These are phyloP conservation scores for Cyclotella sp. DNA, from an alignment of 108 stramenopile genomes.

Conservation along the genomic window DNA sequence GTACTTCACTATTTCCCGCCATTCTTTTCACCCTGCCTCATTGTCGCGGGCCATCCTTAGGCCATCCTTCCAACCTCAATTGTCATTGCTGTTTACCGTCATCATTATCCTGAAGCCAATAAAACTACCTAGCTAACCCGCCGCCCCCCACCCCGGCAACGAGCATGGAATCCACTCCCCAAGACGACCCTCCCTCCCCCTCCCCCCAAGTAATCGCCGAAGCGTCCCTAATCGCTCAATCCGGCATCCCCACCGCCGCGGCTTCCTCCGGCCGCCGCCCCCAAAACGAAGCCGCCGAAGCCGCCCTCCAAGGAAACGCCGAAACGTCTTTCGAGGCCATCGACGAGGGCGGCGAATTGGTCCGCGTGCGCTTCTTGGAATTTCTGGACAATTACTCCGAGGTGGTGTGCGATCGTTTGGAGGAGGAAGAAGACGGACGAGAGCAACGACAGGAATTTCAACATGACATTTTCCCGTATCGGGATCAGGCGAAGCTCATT, in stretches of 20 bases:
- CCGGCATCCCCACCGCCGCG: constrained; percentile 27
- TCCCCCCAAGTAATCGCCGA: constrained; percentile 14
- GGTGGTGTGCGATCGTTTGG: constrained; percentile 22
- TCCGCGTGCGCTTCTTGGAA: constrained; percentile 70
- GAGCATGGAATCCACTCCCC: constrained; percentile 1
- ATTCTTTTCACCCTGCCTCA: too few species aligned
- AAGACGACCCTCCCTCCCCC: neutral
- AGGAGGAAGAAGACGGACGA: neutral
- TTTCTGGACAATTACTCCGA: constrained; percentile 73
- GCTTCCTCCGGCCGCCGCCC: constrained; percentile 21
- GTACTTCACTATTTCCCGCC: too few species aligned
- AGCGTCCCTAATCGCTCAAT: constrained; percentile 11
- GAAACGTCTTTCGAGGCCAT: constrained; percentile 56
- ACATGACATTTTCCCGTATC: constrained; percentile 70
- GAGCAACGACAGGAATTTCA: constrained; percentile 8
- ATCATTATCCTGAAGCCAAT: too few species aligned
- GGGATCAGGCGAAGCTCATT: constrained; percentile 72
- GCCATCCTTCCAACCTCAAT: too few species aligned
- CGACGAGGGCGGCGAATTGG: constrained; percentile 82
- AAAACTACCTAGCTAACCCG: neutral
- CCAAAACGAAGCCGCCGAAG: constrained; percentile 52
- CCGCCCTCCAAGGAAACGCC: constrained; percentile 76
- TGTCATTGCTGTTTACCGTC: too few species aligned
- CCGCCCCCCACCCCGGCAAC: neutral
- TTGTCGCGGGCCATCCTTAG: too few species aligned